phyloP scores from a whole-genome alignment of 257 asterid species.

The Schizonepeta tenuifolia region DNA sequence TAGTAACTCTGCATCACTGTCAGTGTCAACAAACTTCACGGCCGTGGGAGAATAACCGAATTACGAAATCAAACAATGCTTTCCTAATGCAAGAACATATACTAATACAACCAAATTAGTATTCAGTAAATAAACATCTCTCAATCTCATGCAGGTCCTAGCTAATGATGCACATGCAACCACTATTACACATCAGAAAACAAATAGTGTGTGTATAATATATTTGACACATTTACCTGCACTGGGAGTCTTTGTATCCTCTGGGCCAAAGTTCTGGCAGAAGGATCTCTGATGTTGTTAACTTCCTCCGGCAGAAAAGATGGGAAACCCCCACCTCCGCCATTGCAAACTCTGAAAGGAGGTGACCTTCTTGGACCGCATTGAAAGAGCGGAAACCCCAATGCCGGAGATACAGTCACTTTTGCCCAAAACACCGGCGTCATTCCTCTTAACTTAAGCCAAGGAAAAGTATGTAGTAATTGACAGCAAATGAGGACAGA shows the following conservation, averaged over 20 bases:
- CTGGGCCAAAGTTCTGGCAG: conserved; percentile 66
- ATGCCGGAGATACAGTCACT: conserved; percentile 40
- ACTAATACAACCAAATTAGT: background rate
- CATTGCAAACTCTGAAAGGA: conserved; percentile 32
- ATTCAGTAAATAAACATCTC: background rate
- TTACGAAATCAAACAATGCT: background rate
- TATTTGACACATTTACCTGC: conserved; percentile 38
- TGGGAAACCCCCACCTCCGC: conserved; percentile 50
- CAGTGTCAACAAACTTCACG: background rate
- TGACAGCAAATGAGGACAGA: background rate
- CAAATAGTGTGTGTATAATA: background rate
- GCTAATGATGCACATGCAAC: conserved; percentile 21
- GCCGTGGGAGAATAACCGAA: background rate
- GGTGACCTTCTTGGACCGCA: conserved; percentile 26
- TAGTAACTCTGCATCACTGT: too few species aligned
- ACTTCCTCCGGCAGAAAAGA: conserved; percentile 75
- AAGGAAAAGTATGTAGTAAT: background rate
- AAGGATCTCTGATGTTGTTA: conserved; percentile 63
- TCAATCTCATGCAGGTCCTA: background rate
- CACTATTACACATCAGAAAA: background rate
- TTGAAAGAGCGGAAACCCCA: conserved; percentile 39
- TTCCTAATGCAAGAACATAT: background rate
- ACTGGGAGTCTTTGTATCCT: conserved; percentile 79
- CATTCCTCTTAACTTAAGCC: background rate
- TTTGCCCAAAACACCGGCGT: conserved; percentile 15